phyloP scores from a whole-genome alignment of 768 basidiomycete genomes.

The Clitopilus hobsonii region DNA sequence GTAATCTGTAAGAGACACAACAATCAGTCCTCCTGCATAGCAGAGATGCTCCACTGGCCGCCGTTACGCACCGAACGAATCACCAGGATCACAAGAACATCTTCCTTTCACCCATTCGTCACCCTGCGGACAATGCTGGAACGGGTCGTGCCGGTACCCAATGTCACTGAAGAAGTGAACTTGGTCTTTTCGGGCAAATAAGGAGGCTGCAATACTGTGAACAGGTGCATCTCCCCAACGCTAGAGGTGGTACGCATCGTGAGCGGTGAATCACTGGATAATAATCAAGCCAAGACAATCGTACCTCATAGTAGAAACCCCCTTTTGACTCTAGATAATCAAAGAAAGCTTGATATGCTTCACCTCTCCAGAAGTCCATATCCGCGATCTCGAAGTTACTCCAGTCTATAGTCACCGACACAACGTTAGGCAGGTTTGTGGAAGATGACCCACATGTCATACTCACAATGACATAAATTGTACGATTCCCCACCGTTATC shows the following conservation, averaged over 20 bases:
- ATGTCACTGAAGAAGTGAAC: constrained; percentile 83
- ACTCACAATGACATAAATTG: constrained; percentile 66
- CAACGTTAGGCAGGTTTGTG: not conserved
- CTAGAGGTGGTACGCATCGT: constrained; percentile 22
- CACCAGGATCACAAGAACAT: constrained; percentile 68
- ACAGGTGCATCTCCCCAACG: constrained; percentile 79
- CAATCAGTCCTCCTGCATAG: constrained; percentile 1
- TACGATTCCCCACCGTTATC: constrained; percentile 61
- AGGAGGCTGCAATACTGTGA: constrained; percentile 76
- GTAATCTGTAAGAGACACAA: constrained; percentile 26
- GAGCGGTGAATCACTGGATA: not conserved
- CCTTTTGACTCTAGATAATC: constrained; percentile 76
- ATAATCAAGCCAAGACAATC: constrained; percentile 11
- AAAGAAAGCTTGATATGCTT: constrained; percentile 83
- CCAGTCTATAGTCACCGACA: constrained; percentile 50
- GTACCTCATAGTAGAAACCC: constrained; percentile 89
- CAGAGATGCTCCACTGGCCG: not conserved
- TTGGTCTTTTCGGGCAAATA: constrained; percentile 71
- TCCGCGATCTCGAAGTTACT: constrained; percentile 91
- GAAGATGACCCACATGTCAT: not conserved
- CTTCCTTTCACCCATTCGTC: constrained; percentile 51
- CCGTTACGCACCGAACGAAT: constrained; percentile 58
- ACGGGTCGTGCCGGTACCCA: constrained; percentile 78
- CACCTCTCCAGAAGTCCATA: constrained; percentile 83
- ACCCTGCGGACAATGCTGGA: constrained; percentile 70